Percentiles rank a stretch among this genome's conserved stretches.
phyloP scores from a whole-genome alignment of 805 yeast species.

The Jamesozyma gamospora region DNA sequence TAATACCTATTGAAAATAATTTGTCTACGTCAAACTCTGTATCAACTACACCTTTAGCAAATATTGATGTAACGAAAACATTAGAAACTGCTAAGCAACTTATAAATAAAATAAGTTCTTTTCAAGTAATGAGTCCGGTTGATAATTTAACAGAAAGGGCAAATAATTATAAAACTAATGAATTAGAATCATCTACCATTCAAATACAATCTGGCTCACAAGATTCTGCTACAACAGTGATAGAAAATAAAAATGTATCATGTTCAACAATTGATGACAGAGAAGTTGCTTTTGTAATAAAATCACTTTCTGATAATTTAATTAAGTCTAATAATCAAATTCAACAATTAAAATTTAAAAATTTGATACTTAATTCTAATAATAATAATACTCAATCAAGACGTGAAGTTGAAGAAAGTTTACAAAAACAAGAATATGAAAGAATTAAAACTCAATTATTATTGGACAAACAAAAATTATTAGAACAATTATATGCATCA shows the following conservation, averaged over 20 bases:
- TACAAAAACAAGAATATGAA: constrained; percentile 28
- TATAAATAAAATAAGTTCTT: constrained; percentile 5
- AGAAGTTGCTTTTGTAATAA: constrained; percentile 6
- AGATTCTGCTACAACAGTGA: too few relatives aligned
- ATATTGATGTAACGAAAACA: background rate
- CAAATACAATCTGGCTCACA: too few relatives aligned
- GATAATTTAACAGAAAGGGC: constrained; percentile 1
- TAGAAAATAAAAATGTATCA: too few relatives aligned
- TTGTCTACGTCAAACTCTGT: background rate
- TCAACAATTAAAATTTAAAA: constrained; percentile 29
- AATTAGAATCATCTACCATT: too few relatives aligned
- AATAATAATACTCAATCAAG: constrained; percentile 18
- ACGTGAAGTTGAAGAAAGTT: constrained; percentile 21
- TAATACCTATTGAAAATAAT: too few relatives aligned
- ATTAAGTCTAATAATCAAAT: constrained; percentile 22
- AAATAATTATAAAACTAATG: background rate
- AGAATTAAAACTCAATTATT: constrained; percentile 27
- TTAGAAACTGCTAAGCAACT: constrained; percentile 7
- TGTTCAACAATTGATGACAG: background rate
- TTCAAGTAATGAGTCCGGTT: constrained; percentile 7
- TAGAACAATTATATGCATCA: constrained; percentile 32
- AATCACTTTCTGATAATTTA: constrained; percentile 15
- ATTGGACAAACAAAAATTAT: constrained; percentile 28
- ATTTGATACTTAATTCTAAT: constrained; percentile 32
- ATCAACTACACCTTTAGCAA: background rate